Evolutionary conservation across 2,329 filamentous ascomycete genomes (phyloP).

Genomic region (Ophiostoma triangulosporum): DNA sequence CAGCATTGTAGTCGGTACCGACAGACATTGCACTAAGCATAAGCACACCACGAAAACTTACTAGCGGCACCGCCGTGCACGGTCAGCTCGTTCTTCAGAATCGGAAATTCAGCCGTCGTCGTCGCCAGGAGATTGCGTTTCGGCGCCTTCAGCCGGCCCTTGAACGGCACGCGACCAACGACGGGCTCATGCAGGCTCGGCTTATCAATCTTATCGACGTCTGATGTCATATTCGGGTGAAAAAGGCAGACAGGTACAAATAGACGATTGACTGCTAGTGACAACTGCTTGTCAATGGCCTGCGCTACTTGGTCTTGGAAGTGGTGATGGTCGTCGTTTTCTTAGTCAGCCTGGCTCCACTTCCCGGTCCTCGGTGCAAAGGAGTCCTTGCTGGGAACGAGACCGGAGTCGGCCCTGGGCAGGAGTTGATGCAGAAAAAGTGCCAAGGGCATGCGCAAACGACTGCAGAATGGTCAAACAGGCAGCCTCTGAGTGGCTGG

Average conservation of each 20-base stretch:
- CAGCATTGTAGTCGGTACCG: neutral
- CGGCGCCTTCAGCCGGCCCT: conserved; percentile 11
- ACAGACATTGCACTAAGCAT: neutral
- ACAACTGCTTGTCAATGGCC: no score
- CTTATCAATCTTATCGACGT: neutral
- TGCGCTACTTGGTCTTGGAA: no score
- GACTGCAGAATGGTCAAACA: neutral
- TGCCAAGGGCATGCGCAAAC: neutral
- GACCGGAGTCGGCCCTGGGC: neutral
- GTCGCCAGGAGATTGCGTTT: neutral
- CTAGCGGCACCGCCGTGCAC: neutral
- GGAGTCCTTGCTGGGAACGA: neutral
- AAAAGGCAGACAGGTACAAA: neutral
- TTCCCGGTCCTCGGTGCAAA: neutral
- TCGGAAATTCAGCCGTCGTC: conserved; percentile 1
- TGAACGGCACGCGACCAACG: conserved; percentile 5
- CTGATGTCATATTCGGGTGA: conserved; percentile 1
- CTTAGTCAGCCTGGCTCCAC: neutral
- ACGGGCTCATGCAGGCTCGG: neutral
- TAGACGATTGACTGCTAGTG: no score
- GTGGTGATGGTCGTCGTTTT: no score
- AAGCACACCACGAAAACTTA: neutral
- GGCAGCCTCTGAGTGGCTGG: neutral
- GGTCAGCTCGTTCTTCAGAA: conserved; percentile 6
- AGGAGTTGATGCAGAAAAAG: neutral